Conservation (phyloP, 805 yeast species). For the Candida dajiaensis region DNA sequence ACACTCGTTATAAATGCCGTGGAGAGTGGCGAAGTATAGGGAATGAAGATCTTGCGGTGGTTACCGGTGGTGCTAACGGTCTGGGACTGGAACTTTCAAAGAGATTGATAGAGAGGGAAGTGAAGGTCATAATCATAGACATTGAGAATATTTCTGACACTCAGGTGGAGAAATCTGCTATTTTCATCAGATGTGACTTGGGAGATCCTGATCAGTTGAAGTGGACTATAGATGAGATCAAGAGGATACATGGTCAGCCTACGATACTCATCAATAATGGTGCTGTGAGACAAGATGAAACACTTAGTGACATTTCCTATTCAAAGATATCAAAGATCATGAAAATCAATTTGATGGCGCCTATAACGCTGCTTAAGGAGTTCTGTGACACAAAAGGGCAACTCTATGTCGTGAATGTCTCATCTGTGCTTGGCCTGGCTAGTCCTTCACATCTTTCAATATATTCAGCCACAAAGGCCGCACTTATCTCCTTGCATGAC, state of each 20-base stretch:
- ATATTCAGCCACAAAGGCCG: slow-evolving; percentile 86
- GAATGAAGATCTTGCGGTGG: slow-evolving; percentile 16
- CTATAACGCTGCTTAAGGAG: slow-evolving; percentile 58
- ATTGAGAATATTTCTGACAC: slow-evolving; percentile 16
- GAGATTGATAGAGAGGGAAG: slow-evolving; percentile 14
- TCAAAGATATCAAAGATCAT: slow-evolving; percentile 53
- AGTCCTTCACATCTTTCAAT: slow-evolving; percentile 72
- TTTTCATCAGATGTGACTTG: slow-evolving; percentile 64
- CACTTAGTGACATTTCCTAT: slow-evolving; percentile 41
- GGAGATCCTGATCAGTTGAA: slow-evolving; percentile 38
- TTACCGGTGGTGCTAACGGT: slow-evolving; percentile 37
- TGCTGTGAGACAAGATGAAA: slow-evolving; percentile 54
- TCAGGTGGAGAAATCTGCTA: slow-evolving; percentile 23
- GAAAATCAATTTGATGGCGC: slow-evolving; percentile 60
- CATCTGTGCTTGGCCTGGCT: slow-evolving; percentile 74
- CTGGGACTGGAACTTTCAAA: slow-evolving; percentile 27
- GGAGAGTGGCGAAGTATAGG: slow-evolving; percentile 17
- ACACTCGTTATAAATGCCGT: slow-evolving; percentile 13
- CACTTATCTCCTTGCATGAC: slow-evolving; percentile 78
- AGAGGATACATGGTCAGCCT: slow-evolving; percentile 42
- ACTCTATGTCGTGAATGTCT: slow-evolving; percentile 72
- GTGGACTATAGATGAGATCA: slow-evolving; percentile 34
- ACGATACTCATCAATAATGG: slow-evolving; percentile 80
- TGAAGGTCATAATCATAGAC: slow-evolving; percentile 24
- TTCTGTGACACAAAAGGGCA: slow-evolving; percentile 44